Base-by-base conservation (phyloP, 768 basidiomycete genomes). In the Tulasnella sp. region DNA sequence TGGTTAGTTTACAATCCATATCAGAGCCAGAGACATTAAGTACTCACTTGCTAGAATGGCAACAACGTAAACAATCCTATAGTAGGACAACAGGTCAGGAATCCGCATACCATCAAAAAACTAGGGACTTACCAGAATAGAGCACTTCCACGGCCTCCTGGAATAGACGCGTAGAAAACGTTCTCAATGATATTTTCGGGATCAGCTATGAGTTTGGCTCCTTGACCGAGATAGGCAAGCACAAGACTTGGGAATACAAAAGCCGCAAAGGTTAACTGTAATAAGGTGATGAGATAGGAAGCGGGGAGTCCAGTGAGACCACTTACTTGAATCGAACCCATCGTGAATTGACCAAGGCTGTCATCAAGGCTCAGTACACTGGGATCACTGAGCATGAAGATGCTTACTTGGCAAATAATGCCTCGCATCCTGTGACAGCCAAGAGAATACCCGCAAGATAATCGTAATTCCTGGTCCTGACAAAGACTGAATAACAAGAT, bases 211-310 rank as follows among this genome's bases (percentile, higher is more conserved):
- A 84, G 64, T 2, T 72, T 68, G 9, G 81, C 76, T 12, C 81
- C 81, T 63, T 84, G 81, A 1, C 81, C 82, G 15, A 84, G 73
- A 58, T 84, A 84, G 5, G 77, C 75, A 0, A 84, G 67, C 1
- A 78, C 54, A 32, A 84, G 65, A 13, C 72, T 70, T 0, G 79
- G 79, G 58, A 78, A 82, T 1, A 75, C 77, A 45, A 78, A 65
- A 9, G 48, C 55, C 20, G 61, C 59, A 59, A 81, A 81, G 0
- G 75, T 76, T 22, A 77, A 60, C 71, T 76, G 48, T 20, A 44
- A 6, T 34, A 31, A 39, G 25, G 43, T 28, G 19, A 28, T 20
- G 39, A 35, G 24, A 44, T 16, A 15, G 3, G 28, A 0, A 20
- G 29, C 9, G 24, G 4, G 9, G 13, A 33, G n/a, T 1, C 32